phyloP scores from a whole-genome alignment of 176 grass and related monocot species.

The Phragmites australis region DNA sequence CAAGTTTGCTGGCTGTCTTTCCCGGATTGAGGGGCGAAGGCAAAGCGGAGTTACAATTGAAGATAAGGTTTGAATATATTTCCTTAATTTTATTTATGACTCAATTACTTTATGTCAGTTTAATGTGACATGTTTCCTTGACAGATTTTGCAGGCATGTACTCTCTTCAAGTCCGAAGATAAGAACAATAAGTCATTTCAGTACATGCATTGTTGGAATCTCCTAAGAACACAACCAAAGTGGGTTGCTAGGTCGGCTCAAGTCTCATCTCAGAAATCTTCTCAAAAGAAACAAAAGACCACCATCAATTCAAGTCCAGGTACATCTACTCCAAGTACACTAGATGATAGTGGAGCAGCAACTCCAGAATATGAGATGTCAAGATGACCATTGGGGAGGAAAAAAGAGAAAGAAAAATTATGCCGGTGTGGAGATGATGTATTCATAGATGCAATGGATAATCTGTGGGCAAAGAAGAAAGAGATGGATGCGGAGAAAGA shows the following conservation, averaged over 20 bases:
- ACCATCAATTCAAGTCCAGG: neutral
- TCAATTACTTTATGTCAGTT: neutral
- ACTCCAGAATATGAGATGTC: neutral
- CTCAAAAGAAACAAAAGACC: slow-evolving; percentile 8
- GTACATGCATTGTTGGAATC: slow-evolving; percentile 2
- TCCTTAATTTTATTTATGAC: neutral
- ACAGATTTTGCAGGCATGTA: slow-evolving; percentile 17
- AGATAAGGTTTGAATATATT: neutral
- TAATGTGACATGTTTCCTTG: neutral
- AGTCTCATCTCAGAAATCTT: neutral
- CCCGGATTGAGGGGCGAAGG: neutral
- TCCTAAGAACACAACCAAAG: slow-evolving; percentile 21
- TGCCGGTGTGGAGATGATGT: neutral
- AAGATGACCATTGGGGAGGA: neutral
- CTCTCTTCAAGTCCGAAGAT: neutral
- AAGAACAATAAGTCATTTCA: slow-evolving; percentile 20
- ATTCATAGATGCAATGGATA: neutral
- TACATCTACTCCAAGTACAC: neutral
- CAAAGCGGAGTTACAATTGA: neutral
- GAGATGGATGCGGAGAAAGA: neutral
- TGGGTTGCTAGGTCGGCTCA: slow-evolving; percentile 23
- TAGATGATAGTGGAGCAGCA: neutral
- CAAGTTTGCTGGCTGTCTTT: slow-evolving; percentile 11
- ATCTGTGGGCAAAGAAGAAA: neutral
- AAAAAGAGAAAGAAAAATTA: neutral